Percentiles rank a stretch among this genome's conserved stretches.
Evolutionary conservation across 176 grass and related monocot species (phyloP).

Genomic region (Rhynchospora breviuscula): DNA sequence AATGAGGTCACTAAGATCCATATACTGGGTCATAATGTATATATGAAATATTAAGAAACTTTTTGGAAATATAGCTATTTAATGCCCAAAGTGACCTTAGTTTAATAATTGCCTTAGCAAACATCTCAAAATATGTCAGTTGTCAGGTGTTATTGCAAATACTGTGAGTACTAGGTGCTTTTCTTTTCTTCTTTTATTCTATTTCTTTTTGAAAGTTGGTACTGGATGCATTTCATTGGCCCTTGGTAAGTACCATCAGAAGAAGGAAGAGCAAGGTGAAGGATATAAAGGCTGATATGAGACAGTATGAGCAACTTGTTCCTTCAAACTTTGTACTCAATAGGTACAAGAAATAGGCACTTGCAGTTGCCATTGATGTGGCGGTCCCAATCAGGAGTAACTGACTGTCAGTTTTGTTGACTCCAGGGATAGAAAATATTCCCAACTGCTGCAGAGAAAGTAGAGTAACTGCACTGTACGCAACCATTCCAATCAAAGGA

Average conservation of each 20-base stretch:
- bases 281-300: constrained; percentile 72
- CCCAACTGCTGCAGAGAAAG: constrained; percentile 66
- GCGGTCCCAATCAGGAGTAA: constrained; percentile 57
- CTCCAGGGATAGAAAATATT: constrained; percentile 37
- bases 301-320: constrained; percentile 70
- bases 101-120: not conserved
- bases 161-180: not conserved
- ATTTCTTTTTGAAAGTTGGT: no score
- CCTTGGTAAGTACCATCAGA: constrained; percentile 47
- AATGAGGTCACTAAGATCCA: not conserved
- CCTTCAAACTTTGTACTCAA: constrained; percentile 76
- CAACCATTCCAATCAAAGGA: constrained; percentile 53
- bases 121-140: not conserved
- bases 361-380: constrained; percentile 83
- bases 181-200: not conserved
- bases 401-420: constrained; percentile 48
- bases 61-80: not conserved
- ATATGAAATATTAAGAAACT: not conserved
- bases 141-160: not conserved
- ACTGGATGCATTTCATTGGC: no score
- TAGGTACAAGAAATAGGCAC: constrained; percentile 87
- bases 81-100: not conserved
- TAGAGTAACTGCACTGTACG: constrained; percentile 57
- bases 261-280: constrained; percentile 77
- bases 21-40: not conserved